Percentiles rank a stretch among this genome's conserved stretches.
phyloP scores from a whole-genome alignment of 495 filamentous ascomycete genomes.

The Cairneyella variabilis region DNA sequence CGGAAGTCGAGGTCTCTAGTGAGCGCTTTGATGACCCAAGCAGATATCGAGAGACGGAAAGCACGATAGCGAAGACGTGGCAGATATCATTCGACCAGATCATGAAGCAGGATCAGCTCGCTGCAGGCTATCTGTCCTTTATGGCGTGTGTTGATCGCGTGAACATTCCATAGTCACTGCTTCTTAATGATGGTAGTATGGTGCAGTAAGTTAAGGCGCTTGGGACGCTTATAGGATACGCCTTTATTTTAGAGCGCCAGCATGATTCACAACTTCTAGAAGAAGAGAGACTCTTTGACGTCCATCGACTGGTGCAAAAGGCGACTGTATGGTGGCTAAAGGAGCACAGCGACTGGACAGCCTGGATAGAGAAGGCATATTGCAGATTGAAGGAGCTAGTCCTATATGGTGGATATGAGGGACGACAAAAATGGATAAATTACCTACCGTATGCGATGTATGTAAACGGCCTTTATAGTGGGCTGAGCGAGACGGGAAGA shows the following conservation, averaged over 20 bases:
- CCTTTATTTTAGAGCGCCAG: constrained; percentile 18
- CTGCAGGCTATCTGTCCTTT: constrained; percentile 36
- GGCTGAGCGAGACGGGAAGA: constrained; percentile 1
- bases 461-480: neutral
- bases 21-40: constrained; percentile 31
- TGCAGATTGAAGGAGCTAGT: constrained; percentile 2
- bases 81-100: constrained; percentile 46
- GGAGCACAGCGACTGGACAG: constrained; percentile 14
- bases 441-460: constrained; percentile 9
- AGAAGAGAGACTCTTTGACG: constrained; percentile 19
- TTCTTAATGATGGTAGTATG: neutral
- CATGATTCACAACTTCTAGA: neutral
- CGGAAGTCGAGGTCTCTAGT: constrained; percentile 33
- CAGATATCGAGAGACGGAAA: constrained; percentile 20
- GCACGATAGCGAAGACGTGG: constrained; percentile 18
- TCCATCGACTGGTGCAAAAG: constrained; percentile 34
- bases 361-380: constrained; percentile 19
- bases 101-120: constrained; percentile 26
- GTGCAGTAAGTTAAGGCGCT: constrained; percentile 15
- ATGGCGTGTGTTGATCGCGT: constrained; percentile 39
- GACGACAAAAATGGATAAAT: neutral
- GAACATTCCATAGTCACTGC: constrained; percentile 25
- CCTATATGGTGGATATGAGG: constrained; percentile 3
- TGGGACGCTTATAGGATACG: constrained; percentile 21
- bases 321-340: constrained; percentile 27